These are phyloP conservation scores for Vachellia collinsii DNA, from an alignment of 306 rosid species.

Conservation along the genomic window DNA sequence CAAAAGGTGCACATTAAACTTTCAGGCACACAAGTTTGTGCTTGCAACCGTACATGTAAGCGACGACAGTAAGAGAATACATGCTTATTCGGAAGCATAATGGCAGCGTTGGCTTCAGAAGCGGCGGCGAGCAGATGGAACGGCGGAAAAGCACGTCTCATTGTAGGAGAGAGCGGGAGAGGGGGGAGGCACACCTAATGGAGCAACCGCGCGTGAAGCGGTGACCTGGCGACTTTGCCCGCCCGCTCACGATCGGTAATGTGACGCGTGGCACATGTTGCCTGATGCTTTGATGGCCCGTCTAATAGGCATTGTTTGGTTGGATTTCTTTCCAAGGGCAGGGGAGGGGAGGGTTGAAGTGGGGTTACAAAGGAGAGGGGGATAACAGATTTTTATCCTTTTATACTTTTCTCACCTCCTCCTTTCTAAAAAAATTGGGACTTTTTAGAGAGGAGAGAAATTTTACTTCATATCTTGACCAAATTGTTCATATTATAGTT, in stretches of 20 bases:
- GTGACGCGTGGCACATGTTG: constrained; percentile 36
- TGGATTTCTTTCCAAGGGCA: too few species aligned
- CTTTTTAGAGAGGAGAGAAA: too few species aligned
- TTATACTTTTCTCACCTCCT: too few species aligned
- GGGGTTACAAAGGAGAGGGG: too few species aligned
- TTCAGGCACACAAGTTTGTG: background rate
- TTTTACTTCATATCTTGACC: too few species aligned
- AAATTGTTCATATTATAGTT: too few species aligned
- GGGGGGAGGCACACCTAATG: background rate
- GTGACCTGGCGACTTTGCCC: constrained; percentile 27
- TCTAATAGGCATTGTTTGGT: too few species aligned
- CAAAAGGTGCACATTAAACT: background rate
- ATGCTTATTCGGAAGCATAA: constrained; percentile 51
- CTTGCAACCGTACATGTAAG: background rate
- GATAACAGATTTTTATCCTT: too few species aligned
- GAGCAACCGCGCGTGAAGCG: background rate
- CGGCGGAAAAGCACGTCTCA: constrained; percentile 60
- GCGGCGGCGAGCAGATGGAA: constrained; percentile 49
- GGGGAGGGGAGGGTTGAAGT: too few species aligned
- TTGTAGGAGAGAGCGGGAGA: constrained; percentile 30
- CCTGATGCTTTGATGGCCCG: background rate
- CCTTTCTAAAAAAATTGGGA: too few species aligned
- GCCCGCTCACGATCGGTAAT: background rate
- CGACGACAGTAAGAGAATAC: constrained; percentile 41
- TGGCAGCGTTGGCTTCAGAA: constrained; percentile 27